Evolutionary conservation across 768 basidiomycete species (phyloP), one percentile per base, ranked within the genome.

Genomic region (Serendipita indica): DNA sequence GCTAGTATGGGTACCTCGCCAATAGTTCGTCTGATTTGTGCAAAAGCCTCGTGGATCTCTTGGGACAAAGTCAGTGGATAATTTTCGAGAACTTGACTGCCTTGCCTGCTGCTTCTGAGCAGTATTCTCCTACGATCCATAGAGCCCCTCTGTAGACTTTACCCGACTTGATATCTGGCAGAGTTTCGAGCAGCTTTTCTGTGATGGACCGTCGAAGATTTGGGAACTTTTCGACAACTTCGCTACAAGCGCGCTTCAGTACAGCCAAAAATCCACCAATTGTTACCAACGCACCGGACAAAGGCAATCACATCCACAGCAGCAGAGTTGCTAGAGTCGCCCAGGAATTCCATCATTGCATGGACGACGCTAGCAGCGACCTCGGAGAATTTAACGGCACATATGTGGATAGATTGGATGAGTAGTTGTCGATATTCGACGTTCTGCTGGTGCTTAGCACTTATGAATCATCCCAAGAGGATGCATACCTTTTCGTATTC

Each of bases 41-140:
- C 73, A 77, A 96, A 82, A 1, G 83, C 77, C 43, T 70, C 75
- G 60, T 82, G 76, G 61, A 97, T 88, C 60, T 88, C 88, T 58
- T 18, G n/a, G n/a, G n/a, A n/a, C 57, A 27, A 12, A 32, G 7
- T 2, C 16, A 18, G 41, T 18, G 41, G 41, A 43, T 43, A 43
- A 43, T 4, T 6, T n/a, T n/a, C 41, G 41, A 46, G 33, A 20
- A 18, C 18, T 34, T 28, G 25, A 27, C 39, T 41, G 0, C 22
- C 71, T 70, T 60, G 52, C 77, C 71, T 3, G 74, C 71, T 62
- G 83, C 80, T 18, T 69, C 69, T 4, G 68, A 64, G 35, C 88
- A 83, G 65, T 98, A 99, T 72, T 98, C 94, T 62, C 96, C 94
- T n/a, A 97, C 76, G 63, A 98, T 96, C 94, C 96, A 98, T 49